Evolutionary conservation across 2,329 filamentous ascomycete genomes (phyloP).

Genomic region (Talaromyces sp.): DNA sequence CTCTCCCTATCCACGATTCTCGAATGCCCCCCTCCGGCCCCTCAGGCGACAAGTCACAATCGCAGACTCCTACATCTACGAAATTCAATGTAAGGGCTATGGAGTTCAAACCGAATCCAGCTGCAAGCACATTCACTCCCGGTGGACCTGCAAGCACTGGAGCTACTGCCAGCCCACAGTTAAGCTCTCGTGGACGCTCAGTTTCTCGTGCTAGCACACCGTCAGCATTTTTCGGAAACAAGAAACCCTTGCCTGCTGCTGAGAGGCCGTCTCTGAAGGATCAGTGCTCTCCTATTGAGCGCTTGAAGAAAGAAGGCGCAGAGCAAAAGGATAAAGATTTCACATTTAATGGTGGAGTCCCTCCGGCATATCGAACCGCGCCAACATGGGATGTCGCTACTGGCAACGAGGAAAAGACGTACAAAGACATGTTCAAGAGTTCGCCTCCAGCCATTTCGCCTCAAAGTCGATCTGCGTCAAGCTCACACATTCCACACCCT

Average conservation of each 20-base stretch:
- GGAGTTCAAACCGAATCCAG: conserved; percentile 82
- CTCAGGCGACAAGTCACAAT: conserved; percentile 49
- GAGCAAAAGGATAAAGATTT: conserved; percentile 56
- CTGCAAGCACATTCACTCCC: conserved; percentile 76
- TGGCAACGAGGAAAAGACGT: conserved; percentile 70
- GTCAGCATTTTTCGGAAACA: conserved; percentile 58
- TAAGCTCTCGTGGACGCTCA: conserved; percentile 50
- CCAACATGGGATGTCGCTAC: conserved; percentile 75
- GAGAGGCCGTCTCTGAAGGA: conserved; percentile 52
- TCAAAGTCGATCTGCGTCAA: conserved; percentile 57
- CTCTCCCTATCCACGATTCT: conserved; percentile 58
- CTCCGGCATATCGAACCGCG: conserved; percentile 74
- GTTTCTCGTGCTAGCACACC: conserved; percentile 46
- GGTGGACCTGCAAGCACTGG: conserved; percentile 47
- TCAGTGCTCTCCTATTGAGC: conserved; percentile 61
- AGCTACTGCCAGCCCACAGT: conserved; percentile 66
- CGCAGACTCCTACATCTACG: conserved; percentile 51
- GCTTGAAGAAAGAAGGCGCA: conserved; percentile 62
- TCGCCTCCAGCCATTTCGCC: conserved; percentile 62
- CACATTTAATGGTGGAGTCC: conserved; percentile 74
- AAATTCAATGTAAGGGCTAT: conserved; percentile 58
- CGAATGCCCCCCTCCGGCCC: conserved; percentile 72
- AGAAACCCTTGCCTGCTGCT: conserved; percentile 61
- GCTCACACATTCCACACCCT: conserved; percentile 69
- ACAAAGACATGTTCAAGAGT: conserved; percentile 73